phyloP scores from a whole-genome alignment of 345 rosid genomes.

The Luvunga scandens region DNA sequence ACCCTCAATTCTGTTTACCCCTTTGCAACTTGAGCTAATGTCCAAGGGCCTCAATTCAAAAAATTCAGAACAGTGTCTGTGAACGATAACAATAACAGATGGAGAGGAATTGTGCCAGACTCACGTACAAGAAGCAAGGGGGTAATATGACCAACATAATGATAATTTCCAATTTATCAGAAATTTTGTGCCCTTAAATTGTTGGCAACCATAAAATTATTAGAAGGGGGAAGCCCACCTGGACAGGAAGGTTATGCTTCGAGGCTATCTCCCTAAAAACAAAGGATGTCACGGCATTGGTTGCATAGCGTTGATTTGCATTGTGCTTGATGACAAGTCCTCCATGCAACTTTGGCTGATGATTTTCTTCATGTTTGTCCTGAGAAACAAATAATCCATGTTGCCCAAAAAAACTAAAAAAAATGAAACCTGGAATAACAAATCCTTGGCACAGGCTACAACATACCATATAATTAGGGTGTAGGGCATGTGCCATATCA shows the following conservation, averaged over 20 bases:
- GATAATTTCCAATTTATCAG: not conserved
- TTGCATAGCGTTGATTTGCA: constrained; percentile 96
- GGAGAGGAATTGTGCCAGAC: not conserved
- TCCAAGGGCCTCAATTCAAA: not conserved
- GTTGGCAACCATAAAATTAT: not conserved
- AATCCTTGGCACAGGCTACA: not conserved
- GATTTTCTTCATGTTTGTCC: constrained; percentile 98
- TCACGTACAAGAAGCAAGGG: not conserved
- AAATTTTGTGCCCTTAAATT: not conserved
- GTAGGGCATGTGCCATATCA: constrained; percentile 98
- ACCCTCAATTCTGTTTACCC: not conserved
- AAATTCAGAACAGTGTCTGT: not conserved
- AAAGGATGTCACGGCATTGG: constrained; percentile 84
- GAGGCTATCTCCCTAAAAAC: constrained; percentile 80
- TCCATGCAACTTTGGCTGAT: constrained; percentile 95
- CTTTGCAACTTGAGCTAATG: not conserved
- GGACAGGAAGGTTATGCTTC: constrained; percentile 72
- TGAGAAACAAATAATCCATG: constrained; percentile 27
- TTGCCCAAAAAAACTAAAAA: constrained; percentile 11
- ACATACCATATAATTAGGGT: constrained; percentile 83
- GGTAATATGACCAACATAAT: not conserved
- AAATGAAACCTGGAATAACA: constrained; percentile 5
- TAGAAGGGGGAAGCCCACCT: constrained; percentile 39
- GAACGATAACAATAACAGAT: not conserved
- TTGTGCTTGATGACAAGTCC: constrained; percentile 98